phyloP scores from a whole-genome alignment of 495 filamentous ascomycete species.

The Cercophora scortea region DNA sequence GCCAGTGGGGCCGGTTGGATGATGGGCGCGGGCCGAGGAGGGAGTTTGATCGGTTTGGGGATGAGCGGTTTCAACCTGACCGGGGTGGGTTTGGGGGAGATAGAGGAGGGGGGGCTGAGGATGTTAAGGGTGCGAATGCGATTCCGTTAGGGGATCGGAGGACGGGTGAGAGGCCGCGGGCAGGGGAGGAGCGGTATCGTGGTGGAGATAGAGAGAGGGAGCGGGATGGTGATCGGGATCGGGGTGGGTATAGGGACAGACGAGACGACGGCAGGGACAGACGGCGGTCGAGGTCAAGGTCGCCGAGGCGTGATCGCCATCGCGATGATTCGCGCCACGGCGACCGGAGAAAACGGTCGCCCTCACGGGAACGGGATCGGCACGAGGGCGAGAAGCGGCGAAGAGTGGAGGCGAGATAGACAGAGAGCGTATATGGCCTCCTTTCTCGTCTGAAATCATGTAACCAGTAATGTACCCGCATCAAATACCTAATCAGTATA shows the following conservation, averaged over 20 bases:
- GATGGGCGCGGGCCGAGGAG: slow-evolving; percentile 41
- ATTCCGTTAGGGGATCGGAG: slow-evolving; percentile 52
- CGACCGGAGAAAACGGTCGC: slow-evolving; percentile 54
- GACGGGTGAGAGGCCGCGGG: background rate
- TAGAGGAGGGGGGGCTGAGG: slow-evolving; percentile 11
- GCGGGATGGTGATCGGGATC: slow-evolving; percentile 12
- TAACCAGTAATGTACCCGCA: background rate
- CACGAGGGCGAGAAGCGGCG: slow-evolving; percentile 58
- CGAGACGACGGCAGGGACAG: slow-evolving; percentile 14
- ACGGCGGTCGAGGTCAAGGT: slow-evolving; percentile 16
- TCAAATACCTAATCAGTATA: too few relatives aligned
- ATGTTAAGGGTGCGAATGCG: slow-evolving; percentile 51
- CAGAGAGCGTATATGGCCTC: background rate
- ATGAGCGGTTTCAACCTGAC: slow-evolving; percentile 71
- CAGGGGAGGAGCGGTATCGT: slow-evolving; percentile 9
- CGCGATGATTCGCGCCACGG: slow-evolving; percentile 35
- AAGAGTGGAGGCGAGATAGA: slow-evolving; percentile 42
- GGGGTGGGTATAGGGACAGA: slow-evolving; percentile 12
- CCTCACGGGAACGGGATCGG: slow-evolving; percentile 52
- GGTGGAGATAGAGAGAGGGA: slow-evolving; percentile 21
- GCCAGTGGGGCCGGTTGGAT: slow-evolving; percentile 63
- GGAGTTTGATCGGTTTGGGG: slow-evolving; percentile 35
- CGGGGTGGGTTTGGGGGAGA: slow-evolving; percentile 31
- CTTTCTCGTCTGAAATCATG: background rate
- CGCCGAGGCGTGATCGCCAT: slow-evolving; percentile 7